These are phyloP conservation scores for Earliella scabrosa DNA, from an alignment of 1,284 basidiomycete genomes.

Conservation along the genomic window DNA sequence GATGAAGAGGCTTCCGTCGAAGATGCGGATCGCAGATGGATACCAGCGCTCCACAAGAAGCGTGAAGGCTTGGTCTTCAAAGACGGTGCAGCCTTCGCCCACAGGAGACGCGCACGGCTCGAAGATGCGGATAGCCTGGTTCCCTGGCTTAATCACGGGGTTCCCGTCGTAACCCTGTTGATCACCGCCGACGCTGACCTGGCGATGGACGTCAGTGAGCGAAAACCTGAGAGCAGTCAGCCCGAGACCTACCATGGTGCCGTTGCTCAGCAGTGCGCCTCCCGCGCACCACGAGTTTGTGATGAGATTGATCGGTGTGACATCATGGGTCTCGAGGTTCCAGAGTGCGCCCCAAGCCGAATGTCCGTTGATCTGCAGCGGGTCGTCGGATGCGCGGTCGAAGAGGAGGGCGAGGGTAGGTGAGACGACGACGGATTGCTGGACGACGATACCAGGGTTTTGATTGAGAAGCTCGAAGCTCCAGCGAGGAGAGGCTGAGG, in stretches of 20 bases:
- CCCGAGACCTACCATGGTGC: conserved; percentile 41
- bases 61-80: conserved; percentile 43
- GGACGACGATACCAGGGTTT: conserved; percentile 47
- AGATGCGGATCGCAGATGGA: conserved; percentile 43
- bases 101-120: conserved; percentile 38
- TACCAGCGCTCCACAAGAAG: conserved; percentile 45
- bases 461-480: conserved; percentile 34
- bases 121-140: conserved; percentile 39
- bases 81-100: conserved; percentile 41
- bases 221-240: neutral
- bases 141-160: conserved; percentile 31
- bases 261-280: conserved; percentile 44
- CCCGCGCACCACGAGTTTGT: conserved; percentile 31
- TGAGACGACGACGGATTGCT: conserved; percentile 27
- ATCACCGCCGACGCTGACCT: conserved; percentile 49
- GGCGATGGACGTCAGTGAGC: neutral
- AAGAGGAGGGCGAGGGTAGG: conserved; percentile 37
- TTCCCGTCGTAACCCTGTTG: conserved; percentile 43
- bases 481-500: conserved; percentile 7
- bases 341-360: conserved; percentile 15
- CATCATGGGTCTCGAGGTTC: conserved; percentile 31
- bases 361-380: conserved; percentile 12
- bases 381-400: conserved; percentile 45
- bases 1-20: conserved; percentile 45
- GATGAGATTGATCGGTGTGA: conserved; percentile 5